Conservation (phyloP, 768 basidiomycete genomes). For the Hygrocybe punicea region DNA sequence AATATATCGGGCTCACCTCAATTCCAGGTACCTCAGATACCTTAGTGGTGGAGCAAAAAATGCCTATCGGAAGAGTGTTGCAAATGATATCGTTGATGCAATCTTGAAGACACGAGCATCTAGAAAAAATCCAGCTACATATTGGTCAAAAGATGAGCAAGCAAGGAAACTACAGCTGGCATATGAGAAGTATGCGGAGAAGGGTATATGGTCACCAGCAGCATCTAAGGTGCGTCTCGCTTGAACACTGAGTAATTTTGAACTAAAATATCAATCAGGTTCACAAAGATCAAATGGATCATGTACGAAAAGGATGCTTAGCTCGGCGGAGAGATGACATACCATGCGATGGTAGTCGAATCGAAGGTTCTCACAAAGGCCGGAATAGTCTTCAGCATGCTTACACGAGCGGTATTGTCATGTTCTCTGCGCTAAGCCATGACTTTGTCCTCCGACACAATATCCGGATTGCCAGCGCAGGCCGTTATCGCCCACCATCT, state of each 20-base stretch:
- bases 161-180: neutral
- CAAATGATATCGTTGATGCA: neutral
- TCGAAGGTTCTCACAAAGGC: no score
- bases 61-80: neutral
- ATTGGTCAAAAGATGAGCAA: slow-evolving; percentile 8
- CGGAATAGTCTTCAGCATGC: slow-evolving; percentile 12
- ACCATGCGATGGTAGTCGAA: neutral
- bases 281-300: slow-evolving; percentile 7
- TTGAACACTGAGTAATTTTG: neutral
- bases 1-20: neutral
- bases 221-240: neutral
- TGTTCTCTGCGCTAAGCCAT: slow-evolving; percentile 5
- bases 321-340: slow-evolving; percentile 1
- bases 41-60: slow-evolving; percentile 3
- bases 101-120: no score
- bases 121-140: neutral
- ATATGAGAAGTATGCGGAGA: neutral
- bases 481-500: neutral
- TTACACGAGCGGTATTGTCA: slow-evolving; percentile 5
- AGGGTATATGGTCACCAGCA: neutral
- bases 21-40: slow-evolving; percentile 2
- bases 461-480: neutral
- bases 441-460: no score
- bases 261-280: neutral
- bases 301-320: slow-evolving; percentile 6